A percentile compares a stretch with the other conserved stretches of the same genome.
phyloP scores from a whole-genome alignment of 73 alveolate species.

The Paramecium octaurelia region DNA sequence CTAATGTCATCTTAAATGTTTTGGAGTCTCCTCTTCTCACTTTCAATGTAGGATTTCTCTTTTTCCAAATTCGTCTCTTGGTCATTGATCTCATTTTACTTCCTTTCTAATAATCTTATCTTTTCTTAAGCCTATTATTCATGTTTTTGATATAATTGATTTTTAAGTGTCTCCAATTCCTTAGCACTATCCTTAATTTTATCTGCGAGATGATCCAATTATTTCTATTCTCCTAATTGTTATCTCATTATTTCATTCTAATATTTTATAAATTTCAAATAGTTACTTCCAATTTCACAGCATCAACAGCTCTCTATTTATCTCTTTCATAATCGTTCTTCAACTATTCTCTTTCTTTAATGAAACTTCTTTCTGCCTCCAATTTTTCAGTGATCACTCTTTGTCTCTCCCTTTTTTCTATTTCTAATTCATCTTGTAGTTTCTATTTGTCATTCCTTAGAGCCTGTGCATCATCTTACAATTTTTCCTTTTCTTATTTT shows the following conservation, averaged over 20 bases:
- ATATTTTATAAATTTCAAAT: neutral
- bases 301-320: conserved; percentile 10
- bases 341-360: neutral
- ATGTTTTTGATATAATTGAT: neutral
- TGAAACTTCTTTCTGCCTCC: neutral
- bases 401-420: neutral
- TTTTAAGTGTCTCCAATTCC: neutral
- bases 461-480: neutral
- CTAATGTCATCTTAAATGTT: neutral
- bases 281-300: neutral
- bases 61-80: neutral
- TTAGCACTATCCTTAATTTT: neutral
- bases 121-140: neutral
- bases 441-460: neutral
- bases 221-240: neutral
- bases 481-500: neutral
- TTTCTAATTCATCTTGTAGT: neutral
- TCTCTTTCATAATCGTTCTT: neutral
- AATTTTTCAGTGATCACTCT: neutral
- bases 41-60: neutral
- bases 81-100: neutral
- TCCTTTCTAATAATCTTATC: neutral
- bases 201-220: neutral
- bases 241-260: neutral
- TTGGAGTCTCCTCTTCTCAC: conserved; percentile 11